phyloP scores from a whole-genome alignment of 2,329 filamentous ascomycete genomes.

The Calcarisporium arbuscula region DNA sequence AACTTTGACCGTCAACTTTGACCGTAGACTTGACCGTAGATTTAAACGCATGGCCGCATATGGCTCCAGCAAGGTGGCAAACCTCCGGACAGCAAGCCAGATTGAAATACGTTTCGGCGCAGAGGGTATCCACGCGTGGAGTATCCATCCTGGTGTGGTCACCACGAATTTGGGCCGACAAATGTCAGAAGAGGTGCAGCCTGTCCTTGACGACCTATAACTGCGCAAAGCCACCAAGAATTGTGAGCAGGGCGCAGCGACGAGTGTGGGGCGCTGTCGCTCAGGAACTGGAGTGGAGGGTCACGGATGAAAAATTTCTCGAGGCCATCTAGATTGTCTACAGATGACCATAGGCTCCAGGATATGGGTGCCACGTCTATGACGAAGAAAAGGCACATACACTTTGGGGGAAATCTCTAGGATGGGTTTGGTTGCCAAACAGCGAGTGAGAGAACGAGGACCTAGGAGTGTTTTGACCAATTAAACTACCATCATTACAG shows the following conservation, averaged over 20 bases:
- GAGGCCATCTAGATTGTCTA: slow-evolving; percentile 13
- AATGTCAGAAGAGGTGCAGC: slow-evolving; percentile 3
- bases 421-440: too few species aligned
- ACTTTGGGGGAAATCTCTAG: slow-evolving; percentile 7
- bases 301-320: slow-evolving; percentile 39
- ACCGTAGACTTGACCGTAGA: slow-evolving; percentile 12
- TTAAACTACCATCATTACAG: too few species aligned
- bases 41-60: slow-evolving; percentile 32
- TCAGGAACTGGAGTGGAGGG: slow-evolving; percentile 32
- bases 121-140: slow-evolving; percentile 33
- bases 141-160: slow-evolving; percentile 36
- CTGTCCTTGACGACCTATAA: slow-evolving; percentile 2
- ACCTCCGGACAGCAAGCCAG: slow-evolving; percentile 43
- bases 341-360: too few species aligned
- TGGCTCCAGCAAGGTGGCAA: slow-evolving; percentile 43
- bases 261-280: slow-evolving; percentile 37
- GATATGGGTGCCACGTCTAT: slow-evolving; percentile 7
- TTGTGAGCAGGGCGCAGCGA: slow-evolving; percentile 38
- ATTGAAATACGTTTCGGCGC: slow-evolving; percentile 42
- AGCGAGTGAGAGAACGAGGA: too few species aligned
- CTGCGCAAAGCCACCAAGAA: slow-evolving; percentile 10
- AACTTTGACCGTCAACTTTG: slow-evolving; percentile 15
- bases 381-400: slow-evolving; percentile 4
- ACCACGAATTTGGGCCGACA: slow-evolving; percentile 2
- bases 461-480: too few species aligned